Evolutionary conservation across 2,329 filamentous ascomycete species (phyloP), one percentile per base, ranked within the genome.

Genomic region (Coniochaeta sp.): DNA sequence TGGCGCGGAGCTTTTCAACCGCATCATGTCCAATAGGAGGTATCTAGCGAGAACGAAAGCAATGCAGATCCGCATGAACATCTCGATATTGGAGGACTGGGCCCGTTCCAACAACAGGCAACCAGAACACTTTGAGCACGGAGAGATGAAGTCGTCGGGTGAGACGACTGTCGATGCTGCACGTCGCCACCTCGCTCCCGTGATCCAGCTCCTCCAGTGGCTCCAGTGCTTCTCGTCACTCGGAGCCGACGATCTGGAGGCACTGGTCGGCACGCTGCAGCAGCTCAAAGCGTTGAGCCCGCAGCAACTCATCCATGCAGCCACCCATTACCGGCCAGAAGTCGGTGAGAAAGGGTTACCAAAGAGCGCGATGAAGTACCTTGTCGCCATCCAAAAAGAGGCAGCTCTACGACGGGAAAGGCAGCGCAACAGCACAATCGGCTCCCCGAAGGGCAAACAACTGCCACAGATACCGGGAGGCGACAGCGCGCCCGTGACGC

Each of bases 11-110:
- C 84, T 98, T 9, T 99, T 99, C 78, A 99, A 99, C 73, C 89
- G 93, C 61, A 90, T 99, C 73, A 96, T 99, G 90, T 93, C 90
- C 32, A 97, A 96, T 69, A 86, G 91, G 65, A 93, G 93, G 72
- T 99, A 97, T 69, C 81, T 99, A 10, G 93, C 95, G 6, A 85
- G 95, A 58, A 99, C 95, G 19, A 99, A 99, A 74, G 95, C 95
- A 3, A 99, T 99, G 95, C 95, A 99, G 73, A 98, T 99, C 67
- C 90, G 95, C 65, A 98, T 99, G 93, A 99, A 99, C 71, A 87
- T 99, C 7, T 98, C 95, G 0, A 89, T 88, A 8, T 79, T 99
- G 22, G 95, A 99, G 73, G 95, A 99, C 70, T 99, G 95, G 95
- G 93, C 95, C 1, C 84, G 93, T 32, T 83, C 85, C 17, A 99